These are phyloP conservation scores for Jamesozyma lodderae DNA, from an alignment of 805 yeast genomes.

Conservation along the genomic window DNA sequence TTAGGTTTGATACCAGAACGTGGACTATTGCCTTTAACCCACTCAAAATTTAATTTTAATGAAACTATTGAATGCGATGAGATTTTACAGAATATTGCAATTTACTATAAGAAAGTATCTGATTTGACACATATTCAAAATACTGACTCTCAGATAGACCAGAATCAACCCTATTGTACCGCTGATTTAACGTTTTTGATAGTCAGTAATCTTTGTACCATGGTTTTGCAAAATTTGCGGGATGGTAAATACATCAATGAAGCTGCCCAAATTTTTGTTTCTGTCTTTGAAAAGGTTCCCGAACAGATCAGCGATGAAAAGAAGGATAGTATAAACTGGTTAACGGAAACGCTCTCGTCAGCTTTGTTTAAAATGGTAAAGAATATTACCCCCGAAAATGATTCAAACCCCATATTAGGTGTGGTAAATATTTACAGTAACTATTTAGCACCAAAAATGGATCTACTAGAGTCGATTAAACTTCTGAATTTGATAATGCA, in stretches of 20 bases:
- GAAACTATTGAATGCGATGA: conserved; percentile 11
- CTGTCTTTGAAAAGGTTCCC: conserved; percentile 41
- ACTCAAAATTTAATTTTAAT: conserved; percentile 24
- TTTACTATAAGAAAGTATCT: conserved; percentile 28
- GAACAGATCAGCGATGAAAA: conserved; percentile 11
- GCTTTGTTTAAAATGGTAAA: neutral
- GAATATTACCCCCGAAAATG: neutral
- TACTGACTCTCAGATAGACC: conserved; percentile 12
- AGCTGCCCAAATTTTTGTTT: conserved; percentile 31
- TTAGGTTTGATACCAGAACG: conserved; percentile 53
- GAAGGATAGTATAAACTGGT: conserved; percentile 22
- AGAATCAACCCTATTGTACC: conserved; percentile 33
- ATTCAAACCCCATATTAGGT: conserved; percentile 12
- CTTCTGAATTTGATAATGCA: conserved; percentile 26
- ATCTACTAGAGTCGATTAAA: conserved; percentile 18
- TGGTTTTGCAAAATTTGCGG: conserved; percentile 20
- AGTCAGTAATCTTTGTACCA: conserved; percentile 26
- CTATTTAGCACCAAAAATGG: conserved; percentile 21
- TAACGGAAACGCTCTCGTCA: conserved; percentile 29
- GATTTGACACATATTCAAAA: conserved; percentile 8
- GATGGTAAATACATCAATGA: conserved; percentile 21
- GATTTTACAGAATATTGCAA: conserved; percentile 24
- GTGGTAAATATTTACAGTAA: conserved; percentile 27
- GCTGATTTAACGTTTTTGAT: conserved; percentile 37
- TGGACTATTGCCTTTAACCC: conserved; percentile 48